These are phyloP conservation scores for Nannochloris sp. DNA, from an alignment of 139 green algal species.

Conservation along the genomic window DNA sequence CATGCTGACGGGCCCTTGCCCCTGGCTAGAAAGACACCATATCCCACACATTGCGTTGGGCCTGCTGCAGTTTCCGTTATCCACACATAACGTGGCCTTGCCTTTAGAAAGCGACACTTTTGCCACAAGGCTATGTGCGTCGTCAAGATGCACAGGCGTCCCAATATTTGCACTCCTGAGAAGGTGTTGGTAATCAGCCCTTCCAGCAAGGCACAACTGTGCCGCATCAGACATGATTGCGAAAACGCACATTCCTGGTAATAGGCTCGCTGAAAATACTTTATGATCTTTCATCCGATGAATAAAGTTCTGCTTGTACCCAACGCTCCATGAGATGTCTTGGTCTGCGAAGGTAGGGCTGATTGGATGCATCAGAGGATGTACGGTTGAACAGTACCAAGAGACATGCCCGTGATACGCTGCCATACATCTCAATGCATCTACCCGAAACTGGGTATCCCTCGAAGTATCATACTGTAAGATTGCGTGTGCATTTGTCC, in stretches of 20 bases:
- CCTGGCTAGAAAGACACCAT: not conserved
- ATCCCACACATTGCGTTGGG: not conserved
- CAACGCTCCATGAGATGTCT: not conserved
- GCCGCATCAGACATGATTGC: not conserved
- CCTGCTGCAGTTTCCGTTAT: not conserved
- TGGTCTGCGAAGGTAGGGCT: not conserved
- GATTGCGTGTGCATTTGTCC: conserved; percentile 38
- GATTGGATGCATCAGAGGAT: not conserved
- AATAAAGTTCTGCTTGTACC: conserved; percentile 19
- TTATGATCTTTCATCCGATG: conserved; percentile 64
- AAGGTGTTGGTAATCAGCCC: no score
- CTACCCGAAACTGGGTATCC: not conserved
- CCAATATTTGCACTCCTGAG: not conserved
- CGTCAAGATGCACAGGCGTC: not conserved
- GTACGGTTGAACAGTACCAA: not conserved
- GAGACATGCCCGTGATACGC: no score
- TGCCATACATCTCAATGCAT: no score
- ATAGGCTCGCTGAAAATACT: not conserved
- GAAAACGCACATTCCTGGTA: conserved; percentile 9
- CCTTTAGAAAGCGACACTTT: not conserved
- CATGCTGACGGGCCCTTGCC: not conserved
- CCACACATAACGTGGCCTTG: not conserved
- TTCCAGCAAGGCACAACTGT: not conserved
- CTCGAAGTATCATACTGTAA: not conserved
- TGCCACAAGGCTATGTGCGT: not conserved